These are phyloP conservation scores for Nakazawaea molendinolei DNA, from an alignment of 805 yeast species.

Conservation along the genomic window DNA sequence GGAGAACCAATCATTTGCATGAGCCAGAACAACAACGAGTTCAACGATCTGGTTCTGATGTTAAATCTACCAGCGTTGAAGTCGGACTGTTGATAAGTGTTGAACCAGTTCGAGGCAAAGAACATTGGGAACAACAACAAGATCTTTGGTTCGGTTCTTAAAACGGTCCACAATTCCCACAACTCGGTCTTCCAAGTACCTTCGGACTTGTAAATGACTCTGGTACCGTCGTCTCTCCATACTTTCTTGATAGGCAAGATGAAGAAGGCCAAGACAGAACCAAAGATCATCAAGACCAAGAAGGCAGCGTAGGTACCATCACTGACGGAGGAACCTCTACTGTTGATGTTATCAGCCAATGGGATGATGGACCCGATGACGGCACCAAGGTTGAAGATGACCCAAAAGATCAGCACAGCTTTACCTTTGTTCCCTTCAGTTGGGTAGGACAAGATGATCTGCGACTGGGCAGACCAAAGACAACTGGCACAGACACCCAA, in stretches of 20 bases:
- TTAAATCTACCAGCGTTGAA: conserved; percentile 50
- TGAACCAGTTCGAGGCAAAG: conserved; percentile 59
- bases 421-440: conserved; percentile 45
- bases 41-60: conserved; percentile 54
- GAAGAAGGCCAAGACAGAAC: conserved; percentile 36
- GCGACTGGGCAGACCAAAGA: conserved; percentile 56
- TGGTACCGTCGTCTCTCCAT: conserved; percentile 41
- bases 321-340: conserved; percentile 27
- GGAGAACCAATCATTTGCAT: conserved; percentile 54
- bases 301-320: conserved; percentile 52
- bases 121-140: conserved; percentile 53
- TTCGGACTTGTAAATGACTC: conserved; percentile 36
- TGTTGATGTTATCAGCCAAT: conserved; percentile 43
- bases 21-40: conserved; percentile 55
- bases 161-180: conserved; percentile 29
- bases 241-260: conserved; percentile 46
- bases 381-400: conserved; percentile 55
- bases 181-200: conserved; percentile 42
- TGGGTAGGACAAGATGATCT: conserved; percentile 52
- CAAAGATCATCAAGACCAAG: conserved; percentile 42
- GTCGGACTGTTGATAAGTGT: conserved; percentile 58
- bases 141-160: conserved; percentile 37
- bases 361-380: conserved; percentile 55
- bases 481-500: conserved; percentile 49
- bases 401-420: conserved; percentile 51